A percentile compares a stretch with the other conserved stretches of the same genome.
Conservation (phyloP, 2,329 filamentous ascomycete genomes). For the Penicillium sp. region DNA sequence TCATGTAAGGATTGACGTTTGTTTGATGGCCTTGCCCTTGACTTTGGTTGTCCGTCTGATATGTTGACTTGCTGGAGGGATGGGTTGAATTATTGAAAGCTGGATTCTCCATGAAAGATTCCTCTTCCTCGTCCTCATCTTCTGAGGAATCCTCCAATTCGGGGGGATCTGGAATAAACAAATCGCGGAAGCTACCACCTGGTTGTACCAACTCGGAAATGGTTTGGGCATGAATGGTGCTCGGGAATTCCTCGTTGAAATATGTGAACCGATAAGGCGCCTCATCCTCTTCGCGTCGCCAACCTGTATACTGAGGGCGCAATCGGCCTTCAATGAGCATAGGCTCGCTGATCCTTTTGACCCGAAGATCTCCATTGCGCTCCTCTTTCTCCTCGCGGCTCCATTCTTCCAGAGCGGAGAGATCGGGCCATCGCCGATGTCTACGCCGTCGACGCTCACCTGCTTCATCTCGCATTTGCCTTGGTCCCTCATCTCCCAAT, state of each 20-base stretch:
- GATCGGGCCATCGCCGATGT: slow-evolving; percentile 79
- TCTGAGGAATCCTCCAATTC: slow-evolving; percentile 71
- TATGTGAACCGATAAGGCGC: slow-evolving; percentile 95
- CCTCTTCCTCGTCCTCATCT: slow-evolving; percentile 55
- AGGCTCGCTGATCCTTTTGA: slow-evolving; percentile 91
- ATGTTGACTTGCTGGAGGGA: not conserved
- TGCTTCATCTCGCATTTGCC: slow-evolving; percentile 47
- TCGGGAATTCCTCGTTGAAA: slow-evolving; percentile 96
- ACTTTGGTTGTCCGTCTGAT: slow-evolving; percentile 12
- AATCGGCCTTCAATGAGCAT: slow-evolving; percentile 87
- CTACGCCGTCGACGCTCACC: slow-evolving; percentile 57
- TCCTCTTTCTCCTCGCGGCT: slow-evolving; percentile 85
- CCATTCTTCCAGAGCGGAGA: slow-evolving; percentile 84
- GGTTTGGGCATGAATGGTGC: slow-evolving; percentile 92
- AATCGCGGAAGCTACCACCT: slow-evolving; percentile 76
- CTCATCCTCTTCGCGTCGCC: slow-evolving; percentile 87
- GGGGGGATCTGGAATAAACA: slow-evolving; percentile 86
- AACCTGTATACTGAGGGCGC: slow-evolving; percentile 73
- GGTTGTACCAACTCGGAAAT: slow-evolving; percentile 90
- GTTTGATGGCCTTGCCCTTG: slow-evolving; percentile 3
- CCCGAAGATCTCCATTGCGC: slow-evolving; percentile 75
- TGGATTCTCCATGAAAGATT: slow-evolving; percentile 25
- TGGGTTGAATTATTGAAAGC: slow-evolving; percentile 6
- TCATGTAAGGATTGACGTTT: not conserved
- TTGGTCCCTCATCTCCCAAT: slow-evolving; percentile 70